These are phyloP conservation scores for Dactylella cylindrospora DNA, from an alignment of 2,329 filamentous ascomycete species.

Conservation along the genomic window DNA sequence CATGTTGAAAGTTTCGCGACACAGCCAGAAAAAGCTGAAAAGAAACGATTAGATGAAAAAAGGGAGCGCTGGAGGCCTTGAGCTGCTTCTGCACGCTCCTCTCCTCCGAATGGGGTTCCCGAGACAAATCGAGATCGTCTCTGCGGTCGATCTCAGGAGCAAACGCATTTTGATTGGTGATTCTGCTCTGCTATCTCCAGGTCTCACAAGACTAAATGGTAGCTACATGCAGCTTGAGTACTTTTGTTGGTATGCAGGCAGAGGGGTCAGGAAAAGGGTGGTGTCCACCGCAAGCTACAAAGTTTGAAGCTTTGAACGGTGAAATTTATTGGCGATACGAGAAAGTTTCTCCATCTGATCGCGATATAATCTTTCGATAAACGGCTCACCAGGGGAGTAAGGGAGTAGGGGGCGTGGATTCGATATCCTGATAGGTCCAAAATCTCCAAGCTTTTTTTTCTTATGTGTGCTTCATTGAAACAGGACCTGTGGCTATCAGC, in stretches of 20 bases:
- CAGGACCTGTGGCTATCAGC: constrained; percentile 39
- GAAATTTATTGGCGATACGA: constrained; percentile 13
- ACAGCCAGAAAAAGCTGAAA: too few species aligned
- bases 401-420: too few species aligned
- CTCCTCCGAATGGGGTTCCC: constrained; percentile 42
- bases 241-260: background rate
- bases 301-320: constrained; percentile 11
- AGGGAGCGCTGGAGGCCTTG: constrained; percentile 12
- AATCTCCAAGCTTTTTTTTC: too few species aligned
- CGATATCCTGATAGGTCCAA: constrained; percentile 21
- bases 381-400: constrained; percentile 24
- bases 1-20: background rate
- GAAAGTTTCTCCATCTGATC: constrained; percentile 36
- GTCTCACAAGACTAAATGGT: constrained; percentile 31
- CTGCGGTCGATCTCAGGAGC: constrained; percentile 17
- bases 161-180: constrained; percentile 20
- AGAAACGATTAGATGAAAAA: constrained; percentile 16
- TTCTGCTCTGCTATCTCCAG: background rate
- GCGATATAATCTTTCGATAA: constrained; percentile 24
- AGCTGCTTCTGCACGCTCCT: constrained; percentile 12
- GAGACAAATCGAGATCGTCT: constrained; percentile 42
- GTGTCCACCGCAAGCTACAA: too few species aligned
- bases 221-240: constrained; percentile 1
- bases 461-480: too few species aligned
- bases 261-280: constrained; percentile 18